Base-by-base conservation (phyloP, 805 yeast species). In the Diddensiella transvaalensis region DNA sequence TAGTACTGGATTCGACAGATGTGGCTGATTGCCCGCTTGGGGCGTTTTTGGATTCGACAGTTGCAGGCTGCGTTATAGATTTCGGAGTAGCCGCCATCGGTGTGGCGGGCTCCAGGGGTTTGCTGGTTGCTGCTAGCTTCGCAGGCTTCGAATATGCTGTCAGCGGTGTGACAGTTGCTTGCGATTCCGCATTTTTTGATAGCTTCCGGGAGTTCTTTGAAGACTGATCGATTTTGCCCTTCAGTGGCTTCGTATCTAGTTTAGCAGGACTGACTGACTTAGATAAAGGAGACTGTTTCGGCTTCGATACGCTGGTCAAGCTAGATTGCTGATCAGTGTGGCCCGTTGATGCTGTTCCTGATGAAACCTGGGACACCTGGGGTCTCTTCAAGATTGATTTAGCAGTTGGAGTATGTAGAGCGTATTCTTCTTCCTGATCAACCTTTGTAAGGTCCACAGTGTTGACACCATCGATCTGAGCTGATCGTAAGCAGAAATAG, bases 401-500 rank as follows among this genome's bases (percentile, higher is more conserved):
- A 13, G 32, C 32, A 8, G 32, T 13, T 8, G 32, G 32, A 8
- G 8, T 26, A 13, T 26, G 8, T 8, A 26, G 32, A 8, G 13
- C 13, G 32, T 26, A 26, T 26, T 26, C 32, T 13, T 26, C 32
- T 8, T 13, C 13, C 32, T 26, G 11, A 13, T 8, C 32, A 8
- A 26, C 8, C 32, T 8, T 8, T 8, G 32, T 26, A 8, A 26
- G 32, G 13, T 13, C 32, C 8, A 26, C 32, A 26, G 32, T 26
- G 13, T 26, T 26, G n/a, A n/a, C n/a, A 8, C 13, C n/a, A 4
- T 22, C 13, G 17, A 45, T 26, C 22, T 40, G 44, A n/a, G 49
- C 38, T n/a, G 39, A 32, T n/a, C 30, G 29, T 40, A 46, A 21
- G 4, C 33, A 32, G 22, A 46, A 11, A 21, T 46, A 46, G 19